Evolutionary conservation across 257 asterid species (phyloP).

Genomic region (Apocynum venetum): DNA sequence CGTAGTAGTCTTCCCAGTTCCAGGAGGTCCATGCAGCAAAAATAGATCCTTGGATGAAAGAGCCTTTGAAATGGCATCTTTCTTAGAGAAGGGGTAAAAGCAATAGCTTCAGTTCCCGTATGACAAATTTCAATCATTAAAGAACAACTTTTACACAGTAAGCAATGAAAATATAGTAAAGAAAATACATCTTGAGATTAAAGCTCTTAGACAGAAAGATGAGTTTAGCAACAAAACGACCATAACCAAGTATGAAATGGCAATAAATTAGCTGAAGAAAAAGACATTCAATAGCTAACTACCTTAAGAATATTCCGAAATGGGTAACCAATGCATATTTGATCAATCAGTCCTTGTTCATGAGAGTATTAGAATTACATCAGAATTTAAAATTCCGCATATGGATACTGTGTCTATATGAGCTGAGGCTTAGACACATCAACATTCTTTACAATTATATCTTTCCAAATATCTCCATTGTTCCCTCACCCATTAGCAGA

Average conservation of each 20-base stretch:
- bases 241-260: neutral
- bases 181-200: neutral
- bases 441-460: neutral
- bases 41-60: conserved; percentile 88
- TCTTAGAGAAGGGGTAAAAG: conserved; percentile 30
- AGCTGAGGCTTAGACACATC: neutral
- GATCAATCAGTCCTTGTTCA: neutral
- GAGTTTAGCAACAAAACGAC: neutral
- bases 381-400: neutral
- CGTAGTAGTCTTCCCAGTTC: conserved; percentile 99
- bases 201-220: neutral
- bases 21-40: conserved; percentile 98
- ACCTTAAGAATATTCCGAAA: neutral
- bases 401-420: neutral
- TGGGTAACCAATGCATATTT: neutral
- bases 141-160: neutral
- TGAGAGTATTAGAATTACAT: neutral
- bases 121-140: neutral
- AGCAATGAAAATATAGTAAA: neutral
- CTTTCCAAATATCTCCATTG: neutral
- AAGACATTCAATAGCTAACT: neutral
- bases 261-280: no score
- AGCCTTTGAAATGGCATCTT: conserved; percentile 88
- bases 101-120: conserved; percentile 26
- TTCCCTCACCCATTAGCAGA: neutral